Evolutionary conservation across 176 grass and related monocot genomes (phyloP).

Genomic region (Avena insularis): DNA sequence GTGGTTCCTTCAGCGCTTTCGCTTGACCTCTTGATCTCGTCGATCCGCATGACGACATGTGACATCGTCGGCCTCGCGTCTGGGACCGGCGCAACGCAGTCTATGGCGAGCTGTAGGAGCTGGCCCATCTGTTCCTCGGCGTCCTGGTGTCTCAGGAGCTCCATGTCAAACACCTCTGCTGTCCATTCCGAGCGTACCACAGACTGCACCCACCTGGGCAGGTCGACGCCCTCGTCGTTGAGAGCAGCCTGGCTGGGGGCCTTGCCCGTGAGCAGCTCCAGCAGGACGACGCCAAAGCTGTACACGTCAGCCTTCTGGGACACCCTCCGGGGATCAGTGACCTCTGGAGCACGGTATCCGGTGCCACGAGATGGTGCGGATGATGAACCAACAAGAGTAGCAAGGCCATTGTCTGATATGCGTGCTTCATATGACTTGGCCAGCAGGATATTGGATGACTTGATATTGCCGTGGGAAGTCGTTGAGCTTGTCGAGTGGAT

Average conservation of each 20-base stretch:
- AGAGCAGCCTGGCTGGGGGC: conserved; percentile 65
- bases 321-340: conserved; percentile 62
- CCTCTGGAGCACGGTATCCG: conserved; percentile 76
- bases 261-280: conserved; percentile 91
- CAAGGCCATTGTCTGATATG: conserved; percentile 73
- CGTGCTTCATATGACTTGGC: conserved; percentile 51
- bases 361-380: conserved; percentile 45
- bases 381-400: conserved; percentile 58
- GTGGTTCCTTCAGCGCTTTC: conserved; percentile 1
- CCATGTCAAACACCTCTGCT: conserved; percentile 64
- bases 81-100: conserved; percentile 62
- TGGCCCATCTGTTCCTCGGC: conserved; percentile 61
- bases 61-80: conserved; percentile 68
- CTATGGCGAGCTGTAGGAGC: conserved; percentile 76
- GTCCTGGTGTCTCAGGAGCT: conserved; percentile 54
- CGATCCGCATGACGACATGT: conserved; percentile 58
- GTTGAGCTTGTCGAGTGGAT: conserved; percentile 70
- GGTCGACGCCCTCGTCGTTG: conserved; percentile 66
- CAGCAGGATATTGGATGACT: conserved; percentile 87
- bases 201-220: conserved; percentile 82
- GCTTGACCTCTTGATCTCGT: conserved; percentile 63
- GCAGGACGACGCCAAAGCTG: conserved; percentile 83
- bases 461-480: conserved; percentile 79
- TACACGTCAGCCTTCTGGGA: conserved; percentile 86
- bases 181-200: conserved; percentile 67